Conservation (phyloP, 2,329 filamentous ascomycete species). For the Penicillium crustosum region DNA sequence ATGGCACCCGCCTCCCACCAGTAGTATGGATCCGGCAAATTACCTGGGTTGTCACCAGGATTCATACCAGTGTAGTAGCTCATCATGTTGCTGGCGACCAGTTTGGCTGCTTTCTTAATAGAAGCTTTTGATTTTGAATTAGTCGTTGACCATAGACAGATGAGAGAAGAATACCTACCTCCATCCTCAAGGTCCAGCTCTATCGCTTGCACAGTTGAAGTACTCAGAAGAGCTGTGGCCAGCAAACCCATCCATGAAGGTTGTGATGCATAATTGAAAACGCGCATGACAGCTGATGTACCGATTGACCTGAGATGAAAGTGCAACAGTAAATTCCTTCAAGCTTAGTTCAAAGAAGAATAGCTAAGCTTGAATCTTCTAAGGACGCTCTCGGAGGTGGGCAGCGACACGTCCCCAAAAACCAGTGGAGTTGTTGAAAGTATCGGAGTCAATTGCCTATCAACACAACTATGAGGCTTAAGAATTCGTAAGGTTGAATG, state of each 20-base stretch:
- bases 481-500: background rate
- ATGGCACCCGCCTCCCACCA: slow-evolving; percentile 49
- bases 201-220: slow-evolving; percentile 17
- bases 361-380: background rate
- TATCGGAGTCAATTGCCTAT: too few relatives aligned
- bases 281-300: slow-evolving; percentile 13
- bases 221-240: slow-evolving; percentile 16
- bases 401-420: background rate
- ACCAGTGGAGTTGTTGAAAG: background rate
- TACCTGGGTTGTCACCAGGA: slow-evolving; percentile 52
- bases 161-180: slow-evolving; percentile 3
- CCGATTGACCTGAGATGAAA: background rate
- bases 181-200: slow-evolving; percentile 18
- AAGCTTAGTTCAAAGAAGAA: background rate
- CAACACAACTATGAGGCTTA: background rate
- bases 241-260: slow-evolving; percentile 22
- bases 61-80: slow-evolving; percentile 51
- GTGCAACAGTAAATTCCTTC: background rate
- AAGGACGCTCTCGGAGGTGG: background rate
- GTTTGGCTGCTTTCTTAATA: slow-evolving; percentile 48
- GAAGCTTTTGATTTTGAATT: slow-evolving; percentile 37
- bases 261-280: slow-evolving; percentile 5
- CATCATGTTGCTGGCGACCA: slow-evolving; percentile 51
- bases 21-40: slow-evolving; percentile 50
- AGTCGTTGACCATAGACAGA: background rate